Evolutionary conservation across 345 rosid species (phyloP), one percentile per base, ranked within the genome.

Genomic region (Capsella bursapastoris): DNA sequence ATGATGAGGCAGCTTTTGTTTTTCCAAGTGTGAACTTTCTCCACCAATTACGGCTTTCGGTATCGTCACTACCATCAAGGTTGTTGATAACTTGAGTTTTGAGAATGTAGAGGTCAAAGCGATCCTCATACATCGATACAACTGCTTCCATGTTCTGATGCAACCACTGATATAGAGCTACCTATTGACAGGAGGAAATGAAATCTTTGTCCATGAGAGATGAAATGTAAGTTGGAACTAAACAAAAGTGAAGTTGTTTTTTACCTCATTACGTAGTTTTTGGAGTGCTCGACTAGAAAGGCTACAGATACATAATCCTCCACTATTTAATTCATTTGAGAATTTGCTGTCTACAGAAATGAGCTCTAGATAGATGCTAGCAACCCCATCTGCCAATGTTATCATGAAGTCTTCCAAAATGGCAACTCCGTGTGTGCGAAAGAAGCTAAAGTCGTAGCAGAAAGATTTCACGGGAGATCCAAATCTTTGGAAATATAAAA

Each of bases 101-200:
- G 55, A 94, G 88, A 7, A 84, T 78, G 78, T 76, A 80, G n/a
- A 94, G 82, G 79, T 94, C 98, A 83, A 94, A 94, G 27, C 85
- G 88, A 80, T 94, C 96, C 78, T 94, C 97, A 16, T 91, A 94
- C 94, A 94, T 94, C 6, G 96, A 90, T 65, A 84, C 88, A 52
- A 91, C 90, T 45, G 89, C 89, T 80, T 90, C 96, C 83, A 88
- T 55, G 67, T 94, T 94, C 85, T 88, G 96, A 82, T 94, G 90
- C 78, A 88, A 52, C 98, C 98, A 94, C 60, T 82, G 88, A 70
- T 89, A 88, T 81, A 94, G 76, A 79, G 93, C 93, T 38, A 91
- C 90, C 97, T 91, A 82, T 64, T 13, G 53, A 62, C 72, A 72
- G 44, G 38, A 14, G 27, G 43, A 72, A 8, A 37, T 5, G 8